Base-by-base conservation (phyloP, 495 filamentous ascomycete species). In the Cercophora scortea region DNA sequence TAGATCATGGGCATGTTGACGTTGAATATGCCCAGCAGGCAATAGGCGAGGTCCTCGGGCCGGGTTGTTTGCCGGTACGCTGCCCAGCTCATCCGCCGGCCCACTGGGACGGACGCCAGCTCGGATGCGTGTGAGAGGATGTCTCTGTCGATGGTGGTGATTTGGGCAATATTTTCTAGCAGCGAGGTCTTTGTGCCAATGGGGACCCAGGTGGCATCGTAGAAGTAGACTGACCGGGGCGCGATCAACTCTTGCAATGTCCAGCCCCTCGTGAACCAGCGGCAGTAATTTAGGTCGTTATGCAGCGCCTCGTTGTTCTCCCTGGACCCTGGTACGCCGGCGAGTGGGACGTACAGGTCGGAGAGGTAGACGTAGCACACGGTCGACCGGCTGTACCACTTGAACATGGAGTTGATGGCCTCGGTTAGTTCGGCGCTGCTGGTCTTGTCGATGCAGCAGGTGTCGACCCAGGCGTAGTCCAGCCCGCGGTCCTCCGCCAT, bases 21-120 rank as follows among this genome's bases (percentile, higher is more conserved):
- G 10, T 53, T 56, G 44, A 67, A 70, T 0, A 71, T 53, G 0
- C 69, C 69, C 5, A 71, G 43, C 0, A 73, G 57, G 17, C 61
- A 70, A 48, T 71, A 71, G 2, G 68, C 67, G 6, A 47, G 41
- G 51, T 73, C 68, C 50, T 73, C 70, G 0, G 46, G 36, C 5
- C 58, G 41, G 3, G 56, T 68, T 1, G 65, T 70, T 1, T 55
- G 8, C 16, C 70, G 61, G 12, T 33, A 43, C 13, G 60, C 54
- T 6, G 65, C 61, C 69, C 67, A 73, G 11, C 49, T 57, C 50
- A 73, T 63, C 32, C 66, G 51, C 38, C 50, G 25, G 3, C 55
- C 61, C 10, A 62, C 41, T 12, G 32, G 18, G 2, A 15, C 36
- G 11, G 34, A 46, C 18, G 32, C 2, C 17, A 48, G 42, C 8